Evolutionary conservation across 345 rosid genomes (phyloP).

Genomic region (Excoecaria cochinchinensis): DNA sequence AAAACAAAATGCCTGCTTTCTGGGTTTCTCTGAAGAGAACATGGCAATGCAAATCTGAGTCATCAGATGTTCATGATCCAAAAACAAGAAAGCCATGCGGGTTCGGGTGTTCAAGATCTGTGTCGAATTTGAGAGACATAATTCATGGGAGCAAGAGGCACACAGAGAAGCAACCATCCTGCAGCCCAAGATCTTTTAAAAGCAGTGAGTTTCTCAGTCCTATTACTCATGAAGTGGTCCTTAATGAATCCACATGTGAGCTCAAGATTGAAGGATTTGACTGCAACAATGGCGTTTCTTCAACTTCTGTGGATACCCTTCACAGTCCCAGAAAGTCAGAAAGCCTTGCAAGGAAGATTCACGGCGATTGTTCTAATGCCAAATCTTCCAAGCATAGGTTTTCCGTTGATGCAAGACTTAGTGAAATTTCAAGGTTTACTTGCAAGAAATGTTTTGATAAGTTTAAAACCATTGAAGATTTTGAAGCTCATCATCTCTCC

Average conservation of each 20-base stretch:
- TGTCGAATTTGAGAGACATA: slow-evolving; percentile 39
- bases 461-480: slow-evolving; percentile 43
- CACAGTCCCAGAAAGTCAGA: slow-evolving; percentile 25
- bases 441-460: slow-evolving; percentile 54
- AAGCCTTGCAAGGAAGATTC: slow-evolving; percentile 17
- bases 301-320: slow-evolving; percentile 25
- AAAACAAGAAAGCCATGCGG: slow-evolving; percentile 17
- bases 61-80: slow-evolving; percentile 35
- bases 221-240: slow-evolving; percentile 36
- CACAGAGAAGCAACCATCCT: slow-evolving; percentile 21
- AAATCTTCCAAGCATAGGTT: slow-evolving; percentile 12
- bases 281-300: slow-evolving; percentile 12
- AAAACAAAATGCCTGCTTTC: slow-evolving; percentile 30
- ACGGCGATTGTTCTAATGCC: slow-evolving; percentile 12
- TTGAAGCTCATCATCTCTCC: slow-evolving; percentile 54
- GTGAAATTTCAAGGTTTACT: slow-evolving; percentile 24
- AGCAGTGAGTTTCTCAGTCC: slow-evolving; percentile 37
- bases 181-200: slow-evolving; percentile 49
- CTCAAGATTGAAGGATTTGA: slow-evolving; percentile 31
- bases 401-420: slow-evolving; percentile 12
- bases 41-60: slow-evolving; percentile 41
- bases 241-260: slow-evolving; percentile 35
- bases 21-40: slow-evolving; percentile 54
- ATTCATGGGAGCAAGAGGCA: slow-evolving; percentile 40
- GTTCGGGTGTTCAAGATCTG: slow-evolving; percentile 41